phyloP scores from a whole-genome alignment of 73 alveolate species.

The Blepharisma japonicum region DNA sequence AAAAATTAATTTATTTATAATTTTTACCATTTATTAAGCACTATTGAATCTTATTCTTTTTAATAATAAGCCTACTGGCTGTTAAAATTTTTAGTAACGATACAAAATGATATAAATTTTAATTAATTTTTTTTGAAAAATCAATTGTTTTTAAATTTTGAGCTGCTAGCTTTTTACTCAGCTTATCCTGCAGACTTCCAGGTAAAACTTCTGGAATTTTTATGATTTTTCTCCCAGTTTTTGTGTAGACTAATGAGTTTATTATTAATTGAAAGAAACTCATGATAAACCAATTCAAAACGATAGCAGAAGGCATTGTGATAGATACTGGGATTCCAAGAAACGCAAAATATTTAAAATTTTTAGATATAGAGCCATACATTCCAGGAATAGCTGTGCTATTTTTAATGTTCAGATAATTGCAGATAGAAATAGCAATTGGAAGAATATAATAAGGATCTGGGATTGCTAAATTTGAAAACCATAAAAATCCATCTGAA shows the following conservation, averaged over 20 bases:
- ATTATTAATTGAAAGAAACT: slow-evolving; percentile 56
- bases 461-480: slow-evolving; percentile 73
- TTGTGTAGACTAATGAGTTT: slow-evolving; percentile 47
- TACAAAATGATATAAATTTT: too few relatives aligned
- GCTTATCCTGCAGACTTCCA: slow-evolving; percentile 72
- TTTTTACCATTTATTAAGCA: too few relatives aligned
- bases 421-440: slow-evolving; percentile 53
- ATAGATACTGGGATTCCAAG: slow-evolving; percentile 77
- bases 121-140: too few relatives aligned
- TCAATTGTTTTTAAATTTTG: too few relatives aligned
- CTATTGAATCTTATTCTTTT: too few relatives aligned
- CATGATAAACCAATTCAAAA: slow-evolving; percentile 75
- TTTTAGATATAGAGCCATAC: slow-evolving; percentile 52
- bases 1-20: too few relatives aligned
- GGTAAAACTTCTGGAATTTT: slow-evolving; percentile 82
- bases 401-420: slow-evolving; percentile 55
- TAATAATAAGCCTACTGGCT: too few relatives aligned
- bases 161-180: background rate
- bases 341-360: slow-evolving; percentile 63
- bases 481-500: slow-evolving; percentile 88
- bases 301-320: slow-evolving; percentile 85
- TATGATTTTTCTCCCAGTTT: slow-evolving; percentile 44
- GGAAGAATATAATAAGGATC: slow-evolving; percentile 88
- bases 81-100: too few relatives aligned
- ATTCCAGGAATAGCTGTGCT: slow-evolving; percentile 70